Conservation (phyloP, 805 yeast species). For the Brettanomyces nanus region DNA sequence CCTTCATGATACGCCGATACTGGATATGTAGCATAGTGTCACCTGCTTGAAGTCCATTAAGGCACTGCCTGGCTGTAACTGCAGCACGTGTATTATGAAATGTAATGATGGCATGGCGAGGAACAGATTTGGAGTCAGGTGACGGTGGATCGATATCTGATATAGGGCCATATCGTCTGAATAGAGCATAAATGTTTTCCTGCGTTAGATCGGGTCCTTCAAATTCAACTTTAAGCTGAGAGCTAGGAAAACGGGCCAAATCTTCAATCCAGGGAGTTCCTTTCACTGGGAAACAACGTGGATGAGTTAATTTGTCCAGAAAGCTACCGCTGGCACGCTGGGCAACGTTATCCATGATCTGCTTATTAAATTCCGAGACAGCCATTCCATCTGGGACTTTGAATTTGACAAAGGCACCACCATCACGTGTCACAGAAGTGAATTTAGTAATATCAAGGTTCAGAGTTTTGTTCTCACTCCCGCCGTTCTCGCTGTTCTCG, state of each 20-base stretch:
- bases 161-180: slow-evolving; percentile 83
- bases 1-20: slow-evolving; percentile 51
- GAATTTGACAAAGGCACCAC: slow-evolving; percentile 88
- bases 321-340: slow-evolving; percentile 20
- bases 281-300: slow-evolving; percentile 59
- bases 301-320: slow-evolving; percentile 19
- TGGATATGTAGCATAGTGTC: slow-evolving; percentile 66
- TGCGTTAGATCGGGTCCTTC: slow-evolving; percentile 73
- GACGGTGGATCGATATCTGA: slow-evolving; percentile 59
- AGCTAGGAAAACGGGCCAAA: slow-evolving; percentile 66
- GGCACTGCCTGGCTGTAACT: slow-evolving; percentile 81
- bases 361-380: slow-evolving; percentile 43
- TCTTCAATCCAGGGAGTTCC: slow-evolving; percentile 98
- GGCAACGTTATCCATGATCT: slow-evolving; percentile 33
- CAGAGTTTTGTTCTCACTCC: slow-evolving; percentile 9
- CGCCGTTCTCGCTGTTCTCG: slow-evolving; percentile 3
- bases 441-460: slow-evolving; percentile 45
- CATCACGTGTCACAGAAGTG: slow-evolving; percentile 72
- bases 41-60: slow-evolving; percentile 66
- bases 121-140: slow-evolving; percentile 36
- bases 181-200: slow-evolving; percentile 67
- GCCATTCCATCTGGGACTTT: slow-evolving; percentile 45
- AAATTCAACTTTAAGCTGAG: slow-evolving; percentile 54
- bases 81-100: slow-evolving; percentile 60
- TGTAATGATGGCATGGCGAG: slow-evolving; percentile 42